Evolutionary conservation across 352 stramenopile species (phyloP), one percentile per base, ranked within the genome.

Genomic region (Phytophthora constricta): DNA sequence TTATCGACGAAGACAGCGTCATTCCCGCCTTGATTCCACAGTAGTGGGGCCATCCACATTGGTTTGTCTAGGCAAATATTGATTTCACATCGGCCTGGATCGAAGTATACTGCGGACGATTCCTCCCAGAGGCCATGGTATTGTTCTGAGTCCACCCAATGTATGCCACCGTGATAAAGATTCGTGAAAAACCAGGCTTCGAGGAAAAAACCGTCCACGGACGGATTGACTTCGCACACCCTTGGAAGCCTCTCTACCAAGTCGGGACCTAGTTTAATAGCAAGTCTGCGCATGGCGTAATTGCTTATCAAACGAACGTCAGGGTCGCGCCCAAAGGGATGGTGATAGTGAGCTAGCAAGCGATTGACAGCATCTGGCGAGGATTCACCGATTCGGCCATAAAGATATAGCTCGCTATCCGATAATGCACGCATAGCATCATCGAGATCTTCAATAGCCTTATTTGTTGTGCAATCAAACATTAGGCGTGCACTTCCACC

Each of bases 1-100:
- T 69, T 63, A 39, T 69, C 47, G 4, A 69, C 51, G 50, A 58
- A 69, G 37, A 69, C 47, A 58, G 61, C 61, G 52, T 69, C 51
- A 46, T 68, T 58, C 26, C 61, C 52, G 31, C 61, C 51, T 62
- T 54, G 61, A 46, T 51, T 69, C 51, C 61, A 63, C 61, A 58
- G 62, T 16, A 57, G n/a, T 58, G 61, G 61, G 50, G 61, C 61
- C 43, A 69, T 2, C 51, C 52, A 69, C 23, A 5, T 62, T 28
- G 52, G 61, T 55, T 34, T 25, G 43, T 43, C 39, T 20, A 63
- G 52, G 14, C 43, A 63, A 43, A 63, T 39, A 58, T 37, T 50
- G n/a, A 57, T 62, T n/a, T n/a, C n/a, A 49, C 5, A 45, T 62
- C 17, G 9, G 3, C 58, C 33, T 51, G 61, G 52, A 63, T 69